Conservation (phyloP, 495 filamentous ascomycete genomes). For the Penicillium subrubescens region DNA sequence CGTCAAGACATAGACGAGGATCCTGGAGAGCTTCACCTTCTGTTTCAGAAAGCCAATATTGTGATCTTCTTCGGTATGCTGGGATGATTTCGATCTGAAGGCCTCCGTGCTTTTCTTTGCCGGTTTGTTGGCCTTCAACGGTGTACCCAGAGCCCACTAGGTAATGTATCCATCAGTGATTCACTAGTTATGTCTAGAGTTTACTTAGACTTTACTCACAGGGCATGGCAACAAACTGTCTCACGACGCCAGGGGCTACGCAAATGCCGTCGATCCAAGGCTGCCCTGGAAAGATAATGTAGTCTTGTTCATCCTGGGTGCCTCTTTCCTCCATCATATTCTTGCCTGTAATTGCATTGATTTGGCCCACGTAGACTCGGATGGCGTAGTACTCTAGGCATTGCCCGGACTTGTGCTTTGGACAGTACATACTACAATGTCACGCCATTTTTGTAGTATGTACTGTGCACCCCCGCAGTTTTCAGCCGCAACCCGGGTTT, state of each 20-base stretch:
- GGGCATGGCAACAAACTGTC: constrained; percentile 1
- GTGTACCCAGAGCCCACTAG: constrained; percentile 1
- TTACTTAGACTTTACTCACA: not conserved
- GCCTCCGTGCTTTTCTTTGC: not conserved
- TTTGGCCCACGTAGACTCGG: constrained; percentile 1
- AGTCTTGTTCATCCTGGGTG: not conserved
- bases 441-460: no score
- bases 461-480: no score
- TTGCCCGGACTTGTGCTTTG: no score
- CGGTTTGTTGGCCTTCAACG: not conserved
- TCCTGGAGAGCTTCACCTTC: not conserved
- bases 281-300: not conserved
- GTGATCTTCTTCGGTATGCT: not conserved
- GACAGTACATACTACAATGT: no score
- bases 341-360: not conserved
- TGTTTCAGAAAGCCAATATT: not conserved
- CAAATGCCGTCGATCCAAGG: not conserved
- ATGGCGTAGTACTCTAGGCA: not conserved
- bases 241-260: not conserved
- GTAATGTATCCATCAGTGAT: no score
- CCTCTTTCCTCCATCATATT: not conserved
- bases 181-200: no score
- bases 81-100: not conserved
- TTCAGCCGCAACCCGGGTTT: no score
- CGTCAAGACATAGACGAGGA: not conserved